These are phyloP conservation scores for Craterostigma plantagineum DNA, from an alignment of 257 asterid genomes.

Conservation along the genomic window DNA sequence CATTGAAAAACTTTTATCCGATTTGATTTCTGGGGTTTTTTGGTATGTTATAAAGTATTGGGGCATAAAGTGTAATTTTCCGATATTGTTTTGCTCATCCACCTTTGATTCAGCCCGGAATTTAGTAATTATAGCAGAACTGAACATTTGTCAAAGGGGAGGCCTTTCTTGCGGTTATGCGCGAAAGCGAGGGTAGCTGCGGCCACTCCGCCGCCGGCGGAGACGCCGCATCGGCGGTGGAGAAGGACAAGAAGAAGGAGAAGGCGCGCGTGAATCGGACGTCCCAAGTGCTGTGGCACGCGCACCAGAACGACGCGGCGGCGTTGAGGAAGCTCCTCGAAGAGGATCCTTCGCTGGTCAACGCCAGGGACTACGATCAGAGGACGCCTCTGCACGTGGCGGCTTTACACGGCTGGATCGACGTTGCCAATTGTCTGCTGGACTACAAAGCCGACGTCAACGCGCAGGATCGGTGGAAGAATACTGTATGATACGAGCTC, in stretches of 20 bases:
- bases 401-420: constrained; percentile 91
- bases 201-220: constrained; percentile 41
- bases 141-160: too few relatives aligned
- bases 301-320: constrained; percentile 75
- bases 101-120: too few relatives aligned
- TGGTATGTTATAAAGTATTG: too few relatives aligned
- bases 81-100: too few relatives aligned
- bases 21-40: too few relatives aligned
- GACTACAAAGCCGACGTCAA: constrained; percentile 83
- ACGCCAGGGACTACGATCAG: constrained; percentile 74
- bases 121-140: too few relatives aligned
- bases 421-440: constrained; percentile 69
- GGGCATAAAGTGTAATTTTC: too few relatives aligned
- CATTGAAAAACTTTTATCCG: too few relatives aligned
- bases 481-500: constrained; percentile 43
- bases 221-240: constrained; percentile 12
- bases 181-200: constrained; percentile 74
- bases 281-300: constrained; percentile 84
- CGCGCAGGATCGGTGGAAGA: constrained; percentile 99
- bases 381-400: constrained; percentile 99
- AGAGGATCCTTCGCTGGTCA: constrained; percentile 67
- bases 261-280: constrained; percentile 85
- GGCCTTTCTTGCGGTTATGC: constrained; percentile 23
- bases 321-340: constrained; percentile 90
- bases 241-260: constrained; percentile 56